Evolutionary conservation across 2,329 filamentous ascomycete genomes (phyloP).

Genomic region (Ceratocystis albifundus): DNA sequence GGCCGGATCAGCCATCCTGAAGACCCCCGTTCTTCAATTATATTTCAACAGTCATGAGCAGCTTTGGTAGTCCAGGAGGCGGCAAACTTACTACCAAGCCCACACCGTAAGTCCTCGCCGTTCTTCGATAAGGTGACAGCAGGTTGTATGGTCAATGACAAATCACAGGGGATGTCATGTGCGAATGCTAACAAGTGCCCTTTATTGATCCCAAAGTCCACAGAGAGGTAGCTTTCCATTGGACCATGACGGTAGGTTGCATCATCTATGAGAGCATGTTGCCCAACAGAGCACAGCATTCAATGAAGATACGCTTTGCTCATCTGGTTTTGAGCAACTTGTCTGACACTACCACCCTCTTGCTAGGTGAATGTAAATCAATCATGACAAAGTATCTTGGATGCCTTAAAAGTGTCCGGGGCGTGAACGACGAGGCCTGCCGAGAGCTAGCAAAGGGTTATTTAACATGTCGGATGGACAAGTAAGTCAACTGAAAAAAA

Average conservation of each 20-base stretch:
- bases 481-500: conserved; percentile 43
- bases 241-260: conserved; percentile 61
- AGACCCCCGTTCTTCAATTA: neutral
- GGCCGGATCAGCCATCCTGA: no score
- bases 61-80: conserved; percentile 61
- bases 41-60: conserved; percentile 37
- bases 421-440: conserved; percentile 78
- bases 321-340: conserved; percentile 7
- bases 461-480: conserved; percentile 85
- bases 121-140: neutral
- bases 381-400: conserved; percentile 75
- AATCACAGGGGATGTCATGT: no score
- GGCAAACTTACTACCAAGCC: conserved; percentile 52
- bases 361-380: conserved; percentile 75
- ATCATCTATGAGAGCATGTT: neutral
- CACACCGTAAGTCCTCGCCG: conserved; percentile 47
- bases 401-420: conserved; percentile 74
- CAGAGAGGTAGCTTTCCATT: conserved; percentile 93
- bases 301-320: neutral
- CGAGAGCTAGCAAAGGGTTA: conserved; percentile 79
- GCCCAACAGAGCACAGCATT: neutral
- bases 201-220: conserved; percentile 43
- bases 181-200: neutral
- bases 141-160: neutral
- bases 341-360: neutral